Percentiles rank a stretch among this genome's conserved stretches.
Conservation (phyloP, 306 rosid genomes). For the Trifolium subterraneum region DNA sequence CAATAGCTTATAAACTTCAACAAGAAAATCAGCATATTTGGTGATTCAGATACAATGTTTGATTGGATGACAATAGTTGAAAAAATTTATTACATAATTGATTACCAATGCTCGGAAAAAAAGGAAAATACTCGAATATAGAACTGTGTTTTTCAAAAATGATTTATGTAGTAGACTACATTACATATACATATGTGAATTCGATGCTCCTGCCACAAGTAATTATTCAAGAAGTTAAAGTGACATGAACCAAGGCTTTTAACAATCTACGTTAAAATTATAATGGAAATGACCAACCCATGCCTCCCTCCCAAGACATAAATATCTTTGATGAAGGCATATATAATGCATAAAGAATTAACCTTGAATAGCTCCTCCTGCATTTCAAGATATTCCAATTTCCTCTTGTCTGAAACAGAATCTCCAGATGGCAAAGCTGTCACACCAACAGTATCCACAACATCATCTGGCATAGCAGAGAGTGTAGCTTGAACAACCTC, state of each 20-base stretch:
- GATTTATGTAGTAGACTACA: constrained; percentile 15
- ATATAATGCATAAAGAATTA: constrained; percentile 20
- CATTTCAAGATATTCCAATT: constrained; percentile 83
- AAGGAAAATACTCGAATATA: constrained; percentile 9
- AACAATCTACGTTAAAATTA: constrained; percentile 2
- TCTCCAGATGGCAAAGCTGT: constrained; percentile 82
- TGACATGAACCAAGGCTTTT: neutral
- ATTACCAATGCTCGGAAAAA: constrained; percentile 3
- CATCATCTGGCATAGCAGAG: constrained; percentile 88
- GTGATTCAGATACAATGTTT: constrained; percentile 28
- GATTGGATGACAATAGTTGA: neutral
- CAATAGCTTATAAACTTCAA: constrained; percentile 17
- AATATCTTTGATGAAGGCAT: neutral
- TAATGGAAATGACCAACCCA: constrained; percentile 6
- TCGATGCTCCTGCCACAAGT: neutral
- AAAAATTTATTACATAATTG: constrained; percentile 7
- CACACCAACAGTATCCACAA: constrained; percentile 79
- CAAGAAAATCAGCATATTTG: constrained; percentile 23
- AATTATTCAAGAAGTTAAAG: constrained; percentile 28
- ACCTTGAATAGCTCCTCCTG: constrained; percentile 92
- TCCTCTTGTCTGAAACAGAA: constrained; percentile 85
- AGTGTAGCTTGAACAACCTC: constrained; percentile 84
- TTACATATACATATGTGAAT: constrained; percentile 9
- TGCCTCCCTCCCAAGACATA: constrained; percentile 13
- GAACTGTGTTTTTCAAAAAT: neutral